phyloP scores from a whole-genome alignment of 345 rosid species.

The Salix udensis region DNA sequence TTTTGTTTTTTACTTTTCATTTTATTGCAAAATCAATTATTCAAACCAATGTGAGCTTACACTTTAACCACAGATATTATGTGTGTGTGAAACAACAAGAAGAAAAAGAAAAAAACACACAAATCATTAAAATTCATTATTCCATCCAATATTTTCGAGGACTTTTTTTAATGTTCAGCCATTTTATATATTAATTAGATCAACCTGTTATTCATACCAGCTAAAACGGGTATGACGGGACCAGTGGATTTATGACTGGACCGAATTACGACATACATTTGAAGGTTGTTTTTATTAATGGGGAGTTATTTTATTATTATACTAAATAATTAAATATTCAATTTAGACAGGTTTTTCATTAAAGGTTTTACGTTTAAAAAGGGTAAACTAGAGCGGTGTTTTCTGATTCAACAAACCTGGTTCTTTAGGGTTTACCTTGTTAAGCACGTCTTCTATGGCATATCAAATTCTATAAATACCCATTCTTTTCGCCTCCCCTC shows the following conservation, averaged over 20 bases:
- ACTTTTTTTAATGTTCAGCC: no score
- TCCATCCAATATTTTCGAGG: no score
- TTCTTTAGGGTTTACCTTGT: slow-evolving; percentile 39
- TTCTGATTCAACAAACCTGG: slow-evolving; percentile 27
- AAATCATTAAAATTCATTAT: no score
- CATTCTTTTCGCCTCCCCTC: slow-evolving; percentile 20
- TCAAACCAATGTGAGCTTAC: no score
- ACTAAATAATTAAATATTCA: background rate
- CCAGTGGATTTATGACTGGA: background rate
- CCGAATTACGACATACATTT: background rate
- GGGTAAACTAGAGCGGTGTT: slow-evolving; percentile 16
- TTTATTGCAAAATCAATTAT: no score
- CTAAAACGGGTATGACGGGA: background rate
- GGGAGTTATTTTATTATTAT: background rate
- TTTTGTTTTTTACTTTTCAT: no score
- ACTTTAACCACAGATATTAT: no score
- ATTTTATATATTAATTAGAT: no score
- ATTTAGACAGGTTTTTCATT: background rate
- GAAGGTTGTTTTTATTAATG: no score
- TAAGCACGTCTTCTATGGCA: slow-evolving; percentile 48
- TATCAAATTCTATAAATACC: slow-evolving; percentile 58
- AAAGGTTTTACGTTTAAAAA: background rate
- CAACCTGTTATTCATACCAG: no score
- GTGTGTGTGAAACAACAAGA: no score
- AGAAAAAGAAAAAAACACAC: no score